These are phyloP conservation scores for Chaetothyriales sp. DNA, from an alignment of 2,329 filamentous ascomycete genomes.

Conservation along the genomic window DNA sequence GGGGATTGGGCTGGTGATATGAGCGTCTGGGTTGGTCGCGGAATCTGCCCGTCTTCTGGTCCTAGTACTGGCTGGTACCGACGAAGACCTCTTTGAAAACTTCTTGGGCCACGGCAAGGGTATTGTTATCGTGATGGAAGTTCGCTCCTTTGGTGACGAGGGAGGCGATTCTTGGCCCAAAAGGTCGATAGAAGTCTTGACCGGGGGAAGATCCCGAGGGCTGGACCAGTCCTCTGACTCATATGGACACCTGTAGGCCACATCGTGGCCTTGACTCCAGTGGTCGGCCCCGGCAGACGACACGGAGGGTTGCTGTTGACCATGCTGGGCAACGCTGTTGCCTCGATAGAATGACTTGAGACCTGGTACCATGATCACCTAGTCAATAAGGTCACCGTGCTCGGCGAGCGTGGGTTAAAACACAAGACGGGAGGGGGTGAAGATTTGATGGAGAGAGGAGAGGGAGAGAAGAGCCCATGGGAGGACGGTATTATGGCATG, in stretches of 20 bases:
- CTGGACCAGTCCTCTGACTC: not conserved
- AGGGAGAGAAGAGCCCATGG: not conserved
- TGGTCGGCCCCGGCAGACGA: no score
- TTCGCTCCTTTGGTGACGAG: conserved; percentile 3
- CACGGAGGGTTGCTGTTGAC: not conserved
- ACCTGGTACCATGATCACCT: not conserved
- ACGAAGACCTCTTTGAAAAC: conserved; percentile 10
- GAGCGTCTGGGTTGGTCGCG: not conserved
- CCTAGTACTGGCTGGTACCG: not conserved
- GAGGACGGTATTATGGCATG: not conserved
- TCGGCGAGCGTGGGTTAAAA: not conserved
- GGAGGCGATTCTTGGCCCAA: not conserved
- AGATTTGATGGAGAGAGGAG: not conserved
- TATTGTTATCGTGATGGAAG: conserved; percentile 13
- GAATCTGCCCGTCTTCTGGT: not conserved
- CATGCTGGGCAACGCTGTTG: not conserved
- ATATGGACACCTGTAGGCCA: not conserved
- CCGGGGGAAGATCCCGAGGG: not conserved
- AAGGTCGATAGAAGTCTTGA: not conserved
- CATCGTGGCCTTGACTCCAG: not conserved
- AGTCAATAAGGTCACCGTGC: not conserved
- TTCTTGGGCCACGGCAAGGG: conserved; percentile 13
- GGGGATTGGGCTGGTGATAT: not conserved
- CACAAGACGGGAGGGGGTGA: not conserved
- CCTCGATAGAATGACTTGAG: not conserved